A percentile compares a stretch with the other conserved stretches of the same genome.
phyloP scores from a whole-genome alignment of 202 grass and related monocot genomes.

The Setaria italica region DNA sequence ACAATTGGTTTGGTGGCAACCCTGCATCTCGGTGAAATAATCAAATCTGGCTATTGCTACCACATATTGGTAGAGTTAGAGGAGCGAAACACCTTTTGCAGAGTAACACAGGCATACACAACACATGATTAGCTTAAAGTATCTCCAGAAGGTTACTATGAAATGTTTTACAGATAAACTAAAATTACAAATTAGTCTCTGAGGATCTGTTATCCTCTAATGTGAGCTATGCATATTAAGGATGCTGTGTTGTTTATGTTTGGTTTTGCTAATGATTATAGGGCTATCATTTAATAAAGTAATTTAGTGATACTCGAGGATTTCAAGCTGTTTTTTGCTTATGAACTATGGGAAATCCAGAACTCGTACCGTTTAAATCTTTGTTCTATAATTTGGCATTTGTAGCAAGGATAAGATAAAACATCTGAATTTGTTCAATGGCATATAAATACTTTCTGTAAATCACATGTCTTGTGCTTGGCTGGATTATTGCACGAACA shows the following conservation, averaged over 20 bases:
- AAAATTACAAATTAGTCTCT: neutral
- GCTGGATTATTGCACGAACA: neutral
- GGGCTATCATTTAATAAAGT: neutral
- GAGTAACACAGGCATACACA: neutral
- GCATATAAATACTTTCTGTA: neutral
- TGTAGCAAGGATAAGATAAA: neutral
- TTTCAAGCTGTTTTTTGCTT: constrained; percentile 1
- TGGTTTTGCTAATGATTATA: neutral
- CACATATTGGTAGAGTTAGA: constrained; percentile 6
- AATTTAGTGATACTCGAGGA: neutral
- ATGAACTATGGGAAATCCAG: constrained; percentile 1
- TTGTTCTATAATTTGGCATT: neutral
- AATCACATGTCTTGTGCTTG: constrained; percentile 10
- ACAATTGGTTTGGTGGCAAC: neutral
- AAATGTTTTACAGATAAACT: neutral
- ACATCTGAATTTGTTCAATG: neutral
- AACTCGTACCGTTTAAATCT: neutral
- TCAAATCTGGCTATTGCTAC: neutral
- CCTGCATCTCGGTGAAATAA: constrained; percentile 2
- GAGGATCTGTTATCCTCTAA: neutral
- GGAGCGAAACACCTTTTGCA: neutral
- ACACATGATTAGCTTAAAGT: neutral
- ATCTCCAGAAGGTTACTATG: neutral
- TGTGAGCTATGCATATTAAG: constrained; percentile 3
- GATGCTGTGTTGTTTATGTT: neutral